Base-by-base conservation (phyloP, 306 rosid genomes). In the Parietaria judaica region DNA sequence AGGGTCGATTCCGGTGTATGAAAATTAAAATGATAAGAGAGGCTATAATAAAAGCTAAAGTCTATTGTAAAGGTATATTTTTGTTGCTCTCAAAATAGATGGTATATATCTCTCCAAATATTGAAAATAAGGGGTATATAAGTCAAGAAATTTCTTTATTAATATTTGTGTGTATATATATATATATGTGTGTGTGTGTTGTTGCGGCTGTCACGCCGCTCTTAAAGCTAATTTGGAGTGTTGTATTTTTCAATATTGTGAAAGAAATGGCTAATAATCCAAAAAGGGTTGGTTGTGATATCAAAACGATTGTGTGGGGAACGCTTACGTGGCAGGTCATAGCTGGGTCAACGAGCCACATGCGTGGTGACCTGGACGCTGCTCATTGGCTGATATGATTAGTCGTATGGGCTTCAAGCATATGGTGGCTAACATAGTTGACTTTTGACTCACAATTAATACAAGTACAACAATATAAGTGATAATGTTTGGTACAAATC, bases 351-450 rank as follows among this genome's bases (percentile, higher is more conserved):
- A 67, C 31, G 67, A 60, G 17, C 66, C 73, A 65, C 80, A 69
- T 72, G 78, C 56, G 63, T 41, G 70, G 15, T 71, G 75, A 65
- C 38, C 76, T 60, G 74, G 63, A 16, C 38, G 59, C 16, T 41
- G 53, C 13, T 17, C 34, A 72, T 72, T 77, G 61, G 50, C 43
- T 38, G 51, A 12, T 66, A 39, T 52, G 58, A 58, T 52, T 47
- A 53, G n/a, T 46, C 51, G 8, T 7, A 58, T 45, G 35, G n/a
- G 53, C 54, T 14, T 48, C 69, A 23, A 14, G 61, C 41, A 23
- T 23, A 23, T 1, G 14, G 15, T 16, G 52, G 59, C 52, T 36
- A 35, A 13, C 38, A 48, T 49, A 38, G 72, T 65, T 72, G 78
- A 66, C 68, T 44, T 61, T 64, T 47, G 51, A 52, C 58, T 23